Conservation (phyloP, 108 stramenopile genomes). For the Heterococcus sp. region DNA sequence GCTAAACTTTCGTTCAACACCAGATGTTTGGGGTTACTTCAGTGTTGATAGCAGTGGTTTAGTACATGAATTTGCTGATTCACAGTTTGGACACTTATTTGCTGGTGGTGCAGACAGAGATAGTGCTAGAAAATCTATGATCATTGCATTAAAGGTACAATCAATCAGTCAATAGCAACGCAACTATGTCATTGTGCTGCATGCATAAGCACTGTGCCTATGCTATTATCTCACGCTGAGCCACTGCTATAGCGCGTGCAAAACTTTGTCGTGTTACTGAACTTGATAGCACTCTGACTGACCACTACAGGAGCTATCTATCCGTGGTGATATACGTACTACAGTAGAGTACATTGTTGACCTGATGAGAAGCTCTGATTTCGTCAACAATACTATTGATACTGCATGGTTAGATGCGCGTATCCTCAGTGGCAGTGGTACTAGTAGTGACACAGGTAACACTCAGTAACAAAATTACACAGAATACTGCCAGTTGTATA, state of each 20-base stretch:
- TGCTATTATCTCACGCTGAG: too few relatives aligned
- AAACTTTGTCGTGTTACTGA: too few relatives aligned
- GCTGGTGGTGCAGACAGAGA: conserved; percentile 87
- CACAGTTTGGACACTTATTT: conserved; percentile 99
- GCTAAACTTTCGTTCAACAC: conserved; percentile 94
- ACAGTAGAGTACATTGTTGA: conserved; percentile 96
- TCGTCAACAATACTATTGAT: conserved; percentile 85
- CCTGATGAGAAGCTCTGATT: conserved; percentile 88
- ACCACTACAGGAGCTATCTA: conserved; percentile 80
- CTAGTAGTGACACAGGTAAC: too few relatives aligned
- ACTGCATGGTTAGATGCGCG: conserved; percentile 98
- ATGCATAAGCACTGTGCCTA: too few relatives aligned
- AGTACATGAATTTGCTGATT: conserved; percentile 99
- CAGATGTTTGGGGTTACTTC: conserved; percentile 99
- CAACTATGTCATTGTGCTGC: too few relatives aligned
- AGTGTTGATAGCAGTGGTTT: conserved; percentile 92
- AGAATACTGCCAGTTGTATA: too few relatives aligned
- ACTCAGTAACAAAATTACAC: too few relatives aligned
- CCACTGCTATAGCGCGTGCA: too few relatives aligned
- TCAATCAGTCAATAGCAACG: too few relatives aligned
- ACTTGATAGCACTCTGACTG: too few relatives aligned
- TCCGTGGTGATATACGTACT: conserved; percentile 97
- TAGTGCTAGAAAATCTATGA: conserved; percentile 90
- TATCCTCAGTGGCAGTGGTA: conserved; percentile 50
- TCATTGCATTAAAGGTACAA: background rate